Evolutionary conservation across 2,329 filamentous ascomycete species (phyloP).

Genomic region (Keithomyces neogunnii): DNA sequence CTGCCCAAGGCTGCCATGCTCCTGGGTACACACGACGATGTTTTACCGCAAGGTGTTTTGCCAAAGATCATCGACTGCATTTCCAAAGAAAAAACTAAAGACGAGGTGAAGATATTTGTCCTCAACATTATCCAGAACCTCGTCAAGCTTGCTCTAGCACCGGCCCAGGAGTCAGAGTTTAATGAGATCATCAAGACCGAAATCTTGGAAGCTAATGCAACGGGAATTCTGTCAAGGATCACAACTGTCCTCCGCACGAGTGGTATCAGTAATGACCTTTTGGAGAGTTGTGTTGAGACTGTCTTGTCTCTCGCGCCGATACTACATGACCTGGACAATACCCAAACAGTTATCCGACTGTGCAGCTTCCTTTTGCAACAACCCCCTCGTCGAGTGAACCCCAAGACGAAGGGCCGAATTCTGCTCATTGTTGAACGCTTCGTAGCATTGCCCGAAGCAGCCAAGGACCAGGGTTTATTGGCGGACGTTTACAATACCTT

Average conservation of each 20-base stretch:
- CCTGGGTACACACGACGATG: slow-evolving; percentile 36
- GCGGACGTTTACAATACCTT: slow-evolving; percentile 63
- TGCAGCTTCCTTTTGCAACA: slow-evolving; percentile 76
- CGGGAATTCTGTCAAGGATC: slow-evolving; percentile 58
- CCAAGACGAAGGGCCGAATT: slow-evolving; percentile 73
- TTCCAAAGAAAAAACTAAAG: slow-evolving; percentile 64
- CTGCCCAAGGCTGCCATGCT: slow-evolving; percentile 59
- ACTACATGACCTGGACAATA: slow-evolving; percentile 59
- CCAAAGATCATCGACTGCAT: slow-evolving; percentile 65
- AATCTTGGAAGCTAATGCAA: slow-evolving; percentile 48
- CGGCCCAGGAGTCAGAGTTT: slow-evolving; percentile 46
- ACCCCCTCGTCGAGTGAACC: slow-evolving; percentile 73
- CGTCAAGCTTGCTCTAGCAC: slow-evolving; percentile 49
- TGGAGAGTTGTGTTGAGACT: slow-evolving; percentile 71
- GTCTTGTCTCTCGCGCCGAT: slow-evolving; percentile 69
- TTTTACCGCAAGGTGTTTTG: slow-evolving; percentile 54
- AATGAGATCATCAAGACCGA: slow-evolving; percentile 47
- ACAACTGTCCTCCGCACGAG: slow-evolving; percentile 55
- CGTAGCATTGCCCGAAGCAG: slow-evolving; percentile 50
- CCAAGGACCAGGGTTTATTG: slow-evolving; percentile 38
- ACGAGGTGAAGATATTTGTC: slow-evolving; percentile 77
- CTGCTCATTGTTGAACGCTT: slow-evolving; percentile 76
- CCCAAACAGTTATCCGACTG: slow-evolving; percentile 70
- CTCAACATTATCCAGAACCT: slow-evolving; percentile 67
- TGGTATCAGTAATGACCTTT: slow-evolving; percentile 59